These are phyloP conservation scores for Pyronema omphalodes DNA, from an alignment of 495 filamentous ascomycete species.

Conservation along the genomic window DNA sequence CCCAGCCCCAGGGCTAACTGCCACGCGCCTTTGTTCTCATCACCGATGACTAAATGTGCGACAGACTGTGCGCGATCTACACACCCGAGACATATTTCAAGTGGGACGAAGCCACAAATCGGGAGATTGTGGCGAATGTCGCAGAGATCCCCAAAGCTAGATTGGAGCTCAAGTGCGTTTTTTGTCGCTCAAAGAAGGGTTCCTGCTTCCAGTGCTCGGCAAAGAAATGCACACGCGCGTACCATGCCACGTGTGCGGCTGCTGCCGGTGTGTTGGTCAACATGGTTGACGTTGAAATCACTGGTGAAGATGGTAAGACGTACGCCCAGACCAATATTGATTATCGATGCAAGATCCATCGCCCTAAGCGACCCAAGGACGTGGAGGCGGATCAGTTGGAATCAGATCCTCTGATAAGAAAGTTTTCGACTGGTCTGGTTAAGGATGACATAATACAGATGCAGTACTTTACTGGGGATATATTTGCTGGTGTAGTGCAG, in stretches of 20 bases:
- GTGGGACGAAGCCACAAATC: constrained; percentile 41
- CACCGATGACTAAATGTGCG: not conserved
- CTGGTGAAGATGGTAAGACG: constrained; percentile 76
- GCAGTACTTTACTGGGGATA: constrained; percentile 66
- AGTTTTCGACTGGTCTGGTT: constrained; percentile 48
- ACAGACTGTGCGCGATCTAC: constrained; percentile 59
- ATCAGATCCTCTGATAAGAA: constrained; percentile 47
- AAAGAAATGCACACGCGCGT: constrained; percentile 84
- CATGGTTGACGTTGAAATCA: constrained; percentile 63
- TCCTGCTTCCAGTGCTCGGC: constrained; percentile 93
- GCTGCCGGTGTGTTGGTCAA: constrained; percentile 85
- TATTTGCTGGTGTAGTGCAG: constrained; percentile 76
- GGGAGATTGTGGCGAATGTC: constrained; percentile 58
- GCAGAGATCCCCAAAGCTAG: constrained; percentile 69
- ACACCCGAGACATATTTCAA: constrained; percentile 81
- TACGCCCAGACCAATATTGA: constrained; percentile 79
- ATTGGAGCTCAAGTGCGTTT: constrained; percentile 78
- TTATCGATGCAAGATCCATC: constrained; percentile 83
- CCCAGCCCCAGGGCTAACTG: not conserved
- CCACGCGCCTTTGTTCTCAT: not conserved
- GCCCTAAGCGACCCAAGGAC: constrained; percentile 63
- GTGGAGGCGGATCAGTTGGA: constrained; percentile 46
- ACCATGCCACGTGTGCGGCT: constrained; percentile 86
- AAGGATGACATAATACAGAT: constrained; percentile 68
- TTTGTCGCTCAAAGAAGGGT: constrained; percentile 81